Evolutionary conservation across 257 asterid species (phyloP), one percentile per base, ranked within the genome.

Genomic region (Coffea canephora): DNA sequence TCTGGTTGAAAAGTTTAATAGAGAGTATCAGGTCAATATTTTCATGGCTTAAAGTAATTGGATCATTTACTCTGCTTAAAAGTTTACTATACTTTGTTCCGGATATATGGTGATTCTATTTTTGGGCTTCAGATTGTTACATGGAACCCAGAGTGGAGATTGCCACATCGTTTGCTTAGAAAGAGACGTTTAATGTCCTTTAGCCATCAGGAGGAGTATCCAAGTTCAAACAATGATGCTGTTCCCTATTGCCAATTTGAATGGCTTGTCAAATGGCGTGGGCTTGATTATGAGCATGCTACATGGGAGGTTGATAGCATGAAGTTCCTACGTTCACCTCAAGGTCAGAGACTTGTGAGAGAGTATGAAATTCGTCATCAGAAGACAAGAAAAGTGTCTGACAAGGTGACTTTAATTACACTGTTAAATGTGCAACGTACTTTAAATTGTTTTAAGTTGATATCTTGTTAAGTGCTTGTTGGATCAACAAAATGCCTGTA

Each of bases 201-300:
- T 74, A 62, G 69, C 57, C 82, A 34, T 55, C 82, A 85, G 76
- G 87, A 86, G 67, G 80, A 82, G 39, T 31, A 76, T 77, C 85
- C 45, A 61, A 82, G 82, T 65, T 84, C 86, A 16, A 80, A 88
- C 55, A 21, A 84, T 69, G 79, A 77, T 78, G 85, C 59, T 77
- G 84, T 85, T 68, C 82, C 78, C 64, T 85, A 78, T 25, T 87
- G 93, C 83, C 85, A 84, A 69, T 82, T 48, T 57, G 97, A 92
- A 82, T 92, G 97, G 95, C 93, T 92, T 84, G 93, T 92, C 80
- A 90, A 89, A 85, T 92, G 97, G 97, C 48, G 74, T 82, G 90
- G 89, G 85, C 95, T 90, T 84, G 86, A 71, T 78, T 89, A 90
- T 87, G 89, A 86, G 78, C 83, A 86, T 86, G 89, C 90, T 71